phyloP scores from a whole-genome alignment of 192 early-diverging fungal genomes.

The Dimargaris cristalligena region DNA sequence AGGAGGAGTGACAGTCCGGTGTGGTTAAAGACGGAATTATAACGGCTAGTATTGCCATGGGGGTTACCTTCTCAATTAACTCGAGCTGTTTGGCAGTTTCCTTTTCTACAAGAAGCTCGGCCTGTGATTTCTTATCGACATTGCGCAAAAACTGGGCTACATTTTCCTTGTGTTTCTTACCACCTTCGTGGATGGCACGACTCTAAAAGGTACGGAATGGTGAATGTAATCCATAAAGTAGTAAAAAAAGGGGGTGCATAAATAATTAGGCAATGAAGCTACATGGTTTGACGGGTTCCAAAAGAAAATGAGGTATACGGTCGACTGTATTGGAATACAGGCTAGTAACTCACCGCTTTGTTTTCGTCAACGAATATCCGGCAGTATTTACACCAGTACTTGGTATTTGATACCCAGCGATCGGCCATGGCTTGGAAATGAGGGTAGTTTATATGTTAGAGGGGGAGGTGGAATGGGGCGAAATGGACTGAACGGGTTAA shows the following conservation, averaged over 20 bases:
- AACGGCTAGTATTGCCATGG: not conserved
- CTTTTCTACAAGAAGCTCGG: conserved; percentile 32
- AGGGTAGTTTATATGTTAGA: too few species aligned
- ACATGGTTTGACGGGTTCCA: not conserved
- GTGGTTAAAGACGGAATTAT: too few species aligned
- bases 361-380: conserved; percentile 67
- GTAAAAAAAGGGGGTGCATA: not conserved
- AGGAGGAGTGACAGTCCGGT: too few species aligned
- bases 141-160: conserved; percentile 56
- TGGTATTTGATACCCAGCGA: conserved; percentile 30
- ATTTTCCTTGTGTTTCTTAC: conserved; percentile 69
- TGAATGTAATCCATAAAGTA: not conserved
- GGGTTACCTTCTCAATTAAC: conserved; percentile 37
- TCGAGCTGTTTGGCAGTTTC: conserved; percentile 43
- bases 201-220: conserved; percentile 23
- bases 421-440: not conserved
- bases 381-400: conserved; percentile 76
- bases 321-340: too few species aligned
- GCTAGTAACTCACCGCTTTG: conserved; percentile 43
- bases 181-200: conserved; percentile 52
- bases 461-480: too few species aligned
- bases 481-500: too few species aligned
- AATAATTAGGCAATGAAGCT: too few species aligned
- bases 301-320: not conserved
- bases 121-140: conserved; percentile 35